phyloP scores from a whole-genome alignment of 78 protist species.

The Creolimax fragrantissima region DNA sequence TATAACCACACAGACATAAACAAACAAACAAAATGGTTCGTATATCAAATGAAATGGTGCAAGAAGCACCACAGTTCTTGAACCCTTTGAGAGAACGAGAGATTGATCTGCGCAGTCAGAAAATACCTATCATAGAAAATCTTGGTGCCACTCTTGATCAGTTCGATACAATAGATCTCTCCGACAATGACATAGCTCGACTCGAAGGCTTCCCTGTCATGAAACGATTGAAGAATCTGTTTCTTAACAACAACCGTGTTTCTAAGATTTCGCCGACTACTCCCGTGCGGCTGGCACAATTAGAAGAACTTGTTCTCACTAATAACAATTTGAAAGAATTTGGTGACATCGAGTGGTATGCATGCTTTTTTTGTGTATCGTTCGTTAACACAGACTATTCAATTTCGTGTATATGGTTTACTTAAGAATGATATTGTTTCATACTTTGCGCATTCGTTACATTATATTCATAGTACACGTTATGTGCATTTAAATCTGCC shows the following conservation, averaged over 20 bases:
- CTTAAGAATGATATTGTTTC: too few species aligned
- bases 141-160: conserved; percentile 75
- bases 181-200: conserved; percentile 67
- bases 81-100: conserved; percentile 74
- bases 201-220: conserved; percentile 70
- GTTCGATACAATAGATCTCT: conserved; percentile 79
- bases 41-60: conserved; percentile 48
- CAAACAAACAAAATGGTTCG: conserved; percentile 1
- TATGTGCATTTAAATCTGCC: too few species aligned
- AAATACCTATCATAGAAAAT: conserved; percentile 75
- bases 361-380: background rate
- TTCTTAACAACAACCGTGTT: conserved; percentile 66
- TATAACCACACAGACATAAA: too few species aligned
- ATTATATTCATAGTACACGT: too few species aligned
- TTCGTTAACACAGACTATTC: background rate
- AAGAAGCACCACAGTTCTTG: conserved; percentile 37
- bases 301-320: conserved; percentile 47
- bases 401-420: background rate
- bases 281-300: background rate
- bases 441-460: too few species aligned
- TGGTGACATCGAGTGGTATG: background rate
- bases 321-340: conserved; percentile 40
- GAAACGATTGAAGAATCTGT: conserved; percentile 49
- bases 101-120: conserved; percentile 64
- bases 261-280: background rate